phyloP scores from a whole-genome alignment of 306 rosid species.

The Casuarina equisetifolia region DNA sequence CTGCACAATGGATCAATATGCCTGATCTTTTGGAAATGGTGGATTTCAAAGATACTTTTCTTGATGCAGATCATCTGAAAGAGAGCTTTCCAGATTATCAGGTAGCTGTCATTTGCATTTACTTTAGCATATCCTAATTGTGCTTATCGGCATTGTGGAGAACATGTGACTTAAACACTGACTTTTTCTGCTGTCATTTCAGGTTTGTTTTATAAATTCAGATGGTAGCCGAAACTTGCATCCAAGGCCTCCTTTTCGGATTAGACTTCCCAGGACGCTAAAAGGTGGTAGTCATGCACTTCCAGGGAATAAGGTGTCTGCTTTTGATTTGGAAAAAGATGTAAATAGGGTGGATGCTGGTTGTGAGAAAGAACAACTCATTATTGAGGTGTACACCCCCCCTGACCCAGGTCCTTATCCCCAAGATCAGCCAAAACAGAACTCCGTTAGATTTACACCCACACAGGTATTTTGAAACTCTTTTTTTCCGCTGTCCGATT shows the following conservation, averaged over 20 bases:
- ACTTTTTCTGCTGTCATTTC: slow-evolving; percentile 30
- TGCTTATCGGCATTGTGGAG: slow-evolving; percentile 17
- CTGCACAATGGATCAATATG: slow-evolving; percentile 98
- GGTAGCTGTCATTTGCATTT: slow-evolving; percentile 47
- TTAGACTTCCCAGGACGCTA: slow-evolving; percentile 70
- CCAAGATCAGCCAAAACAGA: slow-evolving; percentile 95
- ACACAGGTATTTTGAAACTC: slow-evolving; percentile 66
- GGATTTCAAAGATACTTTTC: slow-evolving; percentile 94
- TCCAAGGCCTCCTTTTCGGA: slow-evolving; percentile 81
- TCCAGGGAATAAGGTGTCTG: slow-evolving; percentile 48
- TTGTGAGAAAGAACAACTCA: slow-evolving; percentile 56
- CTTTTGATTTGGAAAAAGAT: slow-evolving; percentile 41
- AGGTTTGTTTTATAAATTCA: slow-evolving; percentile 69
- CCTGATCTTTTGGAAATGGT: slow-evolving; percentile 86
- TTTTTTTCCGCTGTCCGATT: slow-evolving; percentile 15
- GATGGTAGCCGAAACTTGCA: slow-evolving; percentile 57
- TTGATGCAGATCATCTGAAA: slow-evolving; percentile 78
- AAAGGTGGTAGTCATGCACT: slow-evolving; percentile 54
- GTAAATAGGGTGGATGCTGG: slow-evolving; percentile 39
- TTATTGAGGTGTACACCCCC: slow-evolving; percentile 82
- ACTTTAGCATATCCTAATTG: slow-evolving; percentile 18
- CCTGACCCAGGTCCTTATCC: slow-evolving; percentile 99
- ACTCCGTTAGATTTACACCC: slow-evolving; percentile 89
- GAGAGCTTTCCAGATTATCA: slow-evolving; percentile 69
- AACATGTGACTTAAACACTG: slow-evolving; percentile 9